Percentiles rank a stretch among this genome's conserved stretches.
phyloP scores from a whole-genome alignment of 768 basidiomycete species.

The Lyophyllum decastes region DNA sequence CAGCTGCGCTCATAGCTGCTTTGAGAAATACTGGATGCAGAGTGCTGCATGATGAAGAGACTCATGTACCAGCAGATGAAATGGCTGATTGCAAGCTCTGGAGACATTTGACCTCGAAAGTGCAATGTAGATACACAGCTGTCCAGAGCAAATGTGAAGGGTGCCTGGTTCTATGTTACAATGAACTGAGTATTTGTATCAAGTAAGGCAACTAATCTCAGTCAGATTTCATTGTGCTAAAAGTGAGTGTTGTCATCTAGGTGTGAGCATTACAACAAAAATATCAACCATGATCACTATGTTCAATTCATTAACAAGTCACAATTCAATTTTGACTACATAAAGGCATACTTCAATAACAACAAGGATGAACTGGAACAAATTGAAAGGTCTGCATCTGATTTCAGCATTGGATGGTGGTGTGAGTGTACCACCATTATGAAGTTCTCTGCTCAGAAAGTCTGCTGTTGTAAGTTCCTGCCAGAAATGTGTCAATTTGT shows the following conservation, averaged over 20 bases:
- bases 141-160: not conserved
- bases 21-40: not conserved
- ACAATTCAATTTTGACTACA: conserved; percentile 19
- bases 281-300: conserved; percentile 1
- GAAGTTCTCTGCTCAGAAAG: conserved; percentile 7
- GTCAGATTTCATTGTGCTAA: no score
- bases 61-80: not conserved
- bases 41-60: not conserved
- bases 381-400: conserved; percentile 19
- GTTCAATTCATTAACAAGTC: conserved; percentile 6
- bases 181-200: not conserved
- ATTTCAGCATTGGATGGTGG: conserved; percentile 15
- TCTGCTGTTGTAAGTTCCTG: not conserved
- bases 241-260: not conserved
- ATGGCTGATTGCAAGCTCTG: no score
- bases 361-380: conserved; percentile 20
- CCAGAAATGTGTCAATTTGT: not conserved
- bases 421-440: conserved; percentile 15
- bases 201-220: no score
- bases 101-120: not conserved
- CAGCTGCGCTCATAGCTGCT: not conserved
- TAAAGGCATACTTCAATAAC: conserved; percentile 19
- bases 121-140: not conserved
- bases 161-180: not conserved
- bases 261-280: not conserved